phyloP scores from a whole-genome alignment of 2,329 filamentous ascomycete species.

The Scortechinia acanthostroma region DNA sequence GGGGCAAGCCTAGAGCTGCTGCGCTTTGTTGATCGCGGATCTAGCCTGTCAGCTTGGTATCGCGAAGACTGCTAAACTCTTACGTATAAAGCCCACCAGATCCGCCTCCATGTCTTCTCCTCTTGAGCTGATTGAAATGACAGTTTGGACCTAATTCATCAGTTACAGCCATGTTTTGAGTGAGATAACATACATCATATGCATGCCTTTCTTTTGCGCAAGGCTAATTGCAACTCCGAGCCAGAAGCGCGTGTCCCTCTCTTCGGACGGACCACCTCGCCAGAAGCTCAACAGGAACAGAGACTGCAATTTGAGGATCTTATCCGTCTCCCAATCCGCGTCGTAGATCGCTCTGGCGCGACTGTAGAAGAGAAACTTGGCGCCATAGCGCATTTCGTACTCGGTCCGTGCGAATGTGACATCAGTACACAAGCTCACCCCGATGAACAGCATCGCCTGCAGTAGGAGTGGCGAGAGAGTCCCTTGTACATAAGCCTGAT shows the following conservation, averaged over 20 bases:
- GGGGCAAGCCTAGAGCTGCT: conserved; percentile 32
- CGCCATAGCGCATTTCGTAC: conserved; percentile 36
- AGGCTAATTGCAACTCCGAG: conserved; percentile 39
- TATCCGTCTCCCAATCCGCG: conserved; percentile 41
- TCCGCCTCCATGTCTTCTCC: conserved; percentile 30
- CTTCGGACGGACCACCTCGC: conserved; percentile 36
- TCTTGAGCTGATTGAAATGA: conserved; percentile 15
- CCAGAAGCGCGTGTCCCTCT: conserved; percentile 40
- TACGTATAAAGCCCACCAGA: conserved; percentile 46
- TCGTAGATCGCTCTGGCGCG: conserved; percentile 41
- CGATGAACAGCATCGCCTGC: conserved; percentile 45
- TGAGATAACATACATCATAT: conserved; percentile 16
- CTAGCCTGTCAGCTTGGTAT: conserved; percentile 9
- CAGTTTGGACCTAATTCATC: conserved; percentile 15
- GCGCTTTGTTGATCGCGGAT: conserved; percentile 37
- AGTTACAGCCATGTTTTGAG: conserved; percentile 8
- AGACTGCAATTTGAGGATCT: conserved; percentile 37
- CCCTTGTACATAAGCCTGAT: conserved; percentile 24
- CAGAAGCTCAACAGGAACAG: conserved; percentile 48
- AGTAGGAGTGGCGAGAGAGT: conserved; percentile 38
- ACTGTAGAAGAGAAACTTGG: conserved; percentile 39
- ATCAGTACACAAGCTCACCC: conserved; percentile 41
- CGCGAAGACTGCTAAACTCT: conserved; percentile 4
- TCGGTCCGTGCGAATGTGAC: conserved; percentile 31
- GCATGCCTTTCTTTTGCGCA: conserved; percentile 37